Conservation (phyloP, 2,329 filamentous ascomycete genomes). For the Claviceps capensis region DNA sequence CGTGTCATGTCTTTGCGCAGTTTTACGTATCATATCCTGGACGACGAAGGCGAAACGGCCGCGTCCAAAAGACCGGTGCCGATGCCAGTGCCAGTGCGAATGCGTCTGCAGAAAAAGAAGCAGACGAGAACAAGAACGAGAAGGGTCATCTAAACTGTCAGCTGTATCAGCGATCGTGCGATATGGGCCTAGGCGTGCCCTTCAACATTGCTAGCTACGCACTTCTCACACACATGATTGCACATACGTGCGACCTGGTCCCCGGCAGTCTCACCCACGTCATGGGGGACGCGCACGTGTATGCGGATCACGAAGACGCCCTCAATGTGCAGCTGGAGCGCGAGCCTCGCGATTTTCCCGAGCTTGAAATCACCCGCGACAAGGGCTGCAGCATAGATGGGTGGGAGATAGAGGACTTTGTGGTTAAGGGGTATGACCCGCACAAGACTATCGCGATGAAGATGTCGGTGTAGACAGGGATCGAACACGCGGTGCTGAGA, state of each 20-base stretch:
- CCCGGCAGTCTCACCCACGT: conserved; percentile 85
- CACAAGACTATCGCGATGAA: conserved; percentile 94
- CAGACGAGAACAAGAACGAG: conserved; percentile 2
- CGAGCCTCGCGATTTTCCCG: conserved; percentile 70
- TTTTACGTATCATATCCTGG: conserved; percentile 75
- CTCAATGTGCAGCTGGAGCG: conserved; percentile 66
- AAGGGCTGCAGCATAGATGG: conserved; percentile 69
- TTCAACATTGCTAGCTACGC: conserved; percentile 98
- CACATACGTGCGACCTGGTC: conserved; percentile 69
- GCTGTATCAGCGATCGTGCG: conserved; percentile 85
- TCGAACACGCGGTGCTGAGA: neutral
- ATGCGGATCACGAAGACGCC: conserved; percentile 83
- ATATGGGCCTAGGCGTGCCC: conserved; percentile 93
- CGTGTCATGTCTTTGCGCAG: conserved; percentile 96
- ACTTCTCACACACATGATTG: conserved; percentile 87
- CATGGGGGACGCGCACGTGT: conserved; percentile 97
- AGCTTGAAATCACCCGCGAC: conserved; percentile 56
- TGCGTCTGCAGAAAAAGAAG: neutral
- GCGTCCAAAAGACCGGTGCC: neutral
- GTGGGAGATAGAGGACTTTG: conserved; percentile 80
- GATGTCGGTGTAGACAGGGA: conserved; percentile 63
- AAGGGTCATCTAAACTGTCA: conserved; percentile 68
- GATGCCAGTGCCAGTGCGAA: neutral
- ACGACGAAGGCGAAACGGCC: conserved; percentile 6
- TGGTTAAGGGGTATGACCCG: conserved; percentile 75